Evolutionary conservation across 1,284 basidiomycete species (phyloP).

Genomic region (Ganoderma lucidum): DNA sequence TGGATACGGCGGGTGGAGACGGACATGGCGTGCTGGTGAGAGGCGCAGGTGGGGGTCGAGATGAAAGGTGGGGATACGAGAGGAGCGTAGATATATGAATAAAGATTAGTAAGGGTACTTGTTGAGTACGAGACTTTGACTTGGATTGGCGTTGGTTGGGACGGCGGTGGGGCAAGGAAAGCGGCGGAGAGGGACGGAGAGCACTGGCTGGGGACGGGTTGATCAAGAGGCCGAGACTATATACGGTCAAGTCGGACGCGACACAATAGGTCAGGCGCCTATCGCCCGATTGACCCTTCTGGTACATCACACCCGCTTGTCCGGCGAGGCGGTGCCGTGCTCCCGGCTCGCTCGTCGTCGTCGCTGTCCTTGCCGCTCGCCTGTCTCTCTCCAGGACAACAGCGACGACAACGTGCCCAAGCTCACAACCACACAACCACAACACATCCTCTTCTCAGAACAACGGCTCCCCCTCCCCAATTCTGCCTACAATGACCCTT

Average conservation of each 20-base stretch:
- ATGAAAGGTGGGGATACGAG: not conserved
- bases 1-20: constrained; percentile 42
- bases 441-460: constrained; percentile 10
- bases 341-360: constrained; percentile 3
- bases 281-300: not conserved
- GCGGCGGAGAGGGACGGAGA: constrained; percentile 1
- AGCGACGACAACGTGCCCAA: not conserved
- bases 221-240: constrained; percentile 8
- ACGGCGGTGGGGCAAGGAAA: not conserved
- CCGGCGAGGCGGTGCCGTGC: constrained; percentile 15
- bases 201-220: not conserved
- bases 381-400: constrained; percentile 9
- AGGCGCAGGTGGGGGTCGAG: not conserved
- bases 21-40: constrained; percentile 29
- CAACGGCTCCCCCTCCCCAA: not conserved
- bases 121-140: not conserved
- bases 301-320: constrained; percentile 4
- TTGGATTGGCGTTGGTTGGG: not conserved
- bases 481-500: constrained; percentile 5
- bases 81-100: constrained; percentile 14
- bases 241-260: constrained; percentile 8
- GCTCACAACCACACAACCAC: constrained; percentile 1
- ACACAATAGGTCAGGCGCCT: constrained; percentile 11
- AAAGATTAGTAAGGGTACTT: constrained; percentile 15
- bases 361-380: not conserved